phyloP scores from a whole-genome alignment of 768 basidiomycete genomes.

The Mycena vitilis region DNA sequence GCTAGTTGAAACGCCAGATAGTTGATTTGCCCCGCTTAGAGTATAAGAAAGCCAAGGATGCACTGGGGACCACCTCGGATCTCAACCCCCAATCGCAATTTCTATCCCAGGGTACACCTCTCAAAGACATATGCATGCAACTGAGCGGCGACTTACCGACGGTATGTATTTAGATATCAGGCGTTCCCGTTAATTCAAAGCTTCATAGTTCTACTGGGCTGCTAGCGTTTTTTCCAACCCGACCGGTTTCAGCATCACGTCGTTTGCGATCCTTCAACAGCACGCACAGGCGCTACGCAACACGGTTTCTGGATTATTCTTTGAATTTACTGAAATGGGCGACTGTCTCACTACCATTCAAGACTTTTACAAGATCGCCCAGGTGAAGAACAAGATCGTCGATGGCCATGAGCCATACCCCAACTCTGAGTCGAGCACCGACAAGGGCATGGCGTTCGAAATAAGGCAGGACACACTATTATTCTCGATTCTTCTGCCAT shows the following conservation, averaged over 20 bases:
- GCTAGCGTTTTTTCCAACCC: slow-evolving; percentile 40
- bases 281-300: slow-evolving; percentile 35
- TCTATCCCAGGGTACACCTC: neutral
- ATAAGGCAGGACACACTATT: neutral
- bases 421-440: slow-evolving; percentile 20
- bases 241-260: slow-evolving; percentile 39
- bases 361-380: slow-evolving; percentile 36
- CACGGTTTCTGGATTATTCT: slow-evolving; percentile 26
- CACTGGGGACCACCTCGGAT: slow-evolving; percentile 6
- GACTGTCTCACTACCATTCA: slow-evolving; percentile 29
- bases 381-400: slow-evolving; percentile 38
- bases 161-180: neutral
- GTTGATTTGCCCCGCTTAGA: slow-evolving; percentile 7
- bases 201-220: slow-evolving; percentile 40
- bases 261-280: slow-evolving; percentile 44
- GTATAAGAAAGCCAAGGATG: slow-evolving; percentile 4
- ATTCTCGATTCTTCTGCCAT: neutral
- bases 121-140: neutral
- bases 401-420: slow-evolving; percentile 42
- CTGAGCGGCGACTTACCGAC: slow-evolving; percentile 4
- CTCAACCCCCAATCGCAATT: neutral
- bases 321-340: neutral
- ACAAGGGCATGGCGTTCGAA: slow-evolving; percentile 29
- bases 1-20: neutral
- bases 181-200: neutral